Evolutionary conservation across 129 eudicot species (phyloP).

Genomic region (Heracleum sosnowskyi): DNA sequence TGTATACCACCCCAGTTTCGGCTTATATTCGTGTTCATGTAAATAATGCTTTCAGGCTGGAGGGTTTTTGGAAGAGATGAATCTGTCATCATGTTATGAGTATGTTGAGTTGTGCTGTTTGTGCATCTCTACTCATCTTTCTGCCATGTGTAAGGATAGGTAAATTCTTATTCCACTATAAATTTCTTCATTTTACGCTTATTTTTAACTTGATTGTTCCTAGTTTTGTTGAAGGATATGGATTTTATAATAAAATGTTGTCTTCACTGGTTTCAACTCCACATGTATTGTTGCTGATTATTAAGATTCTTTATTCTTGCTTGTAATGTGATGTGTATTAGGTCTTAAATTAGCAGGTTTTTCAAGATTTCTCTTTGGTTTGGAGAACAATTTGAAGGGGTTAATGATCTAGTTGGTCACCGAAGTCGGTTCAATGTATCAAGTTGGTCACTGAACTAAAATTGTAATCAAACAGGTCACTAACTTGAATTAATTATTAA

Average conservation of each 20-base stretch:
- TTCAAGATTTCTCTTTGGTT: too few species aligned
- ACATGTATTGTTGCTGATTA: background rate
- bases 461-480: too few species aligned
- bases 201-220: background rate
- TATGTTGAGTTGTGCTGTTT: constrained; percentile 46
- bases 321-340: background rate
- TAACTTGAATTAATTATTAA: too few species aligned
- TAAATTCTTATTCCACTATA: background rate
- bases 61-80: constrained; percentile 61
- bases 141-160: constrained; percentile 62
- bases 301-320: background rate
- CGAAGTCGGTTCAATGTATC: too few species aligned
- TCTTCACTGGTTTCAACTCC: background rate
- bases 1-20: too few species aligned
- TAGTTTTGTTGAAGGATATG: background rate
- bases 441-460: too few species aligned
- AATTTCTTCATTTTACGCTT: background rate
- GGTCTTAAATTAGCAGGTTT: background rate
- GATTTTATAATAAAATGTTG: background rate
- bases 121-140: constrained; percentile 40
- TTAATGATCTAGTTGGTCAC: too few species aligned
- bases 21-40: background rate
- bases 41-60: constrained; percentile 52
- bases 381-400: background rate
- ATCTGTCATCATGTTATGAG: constrained; percentile 63